Conservation (phyloP, 2,329 filamentous ascomycete species). For the Pestalotiopsis sp. region DNA sequence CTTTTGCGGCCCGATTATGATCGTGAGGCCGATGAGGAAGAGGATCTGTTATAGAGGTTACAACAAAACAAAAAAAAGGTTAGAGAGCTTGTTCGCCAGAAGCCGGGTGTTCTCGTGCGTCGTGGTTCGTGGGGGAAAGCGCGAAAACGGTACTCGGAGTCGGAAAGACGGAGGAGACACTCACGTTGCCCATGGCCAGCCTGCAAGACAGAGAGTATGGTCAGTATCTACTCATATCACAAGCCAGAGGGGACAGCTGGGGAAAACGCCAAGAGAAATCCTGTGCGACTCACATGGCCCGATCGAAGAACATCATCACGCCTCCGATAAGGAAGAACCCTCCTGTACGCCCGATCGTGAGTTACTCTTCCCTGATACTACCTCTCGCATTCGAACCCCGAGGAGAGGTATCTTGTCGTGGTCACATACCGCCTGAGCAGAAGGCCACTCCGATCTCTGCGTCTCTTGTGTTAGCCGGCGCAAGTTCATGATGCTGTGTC, state of each 20-base stretch:
- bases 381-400: too few relatives aligned
- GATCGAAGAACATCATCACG: conserved; percentile 96
- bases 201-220: conserved; percentile 42
- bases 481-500: background rate
- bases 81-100: background rate
- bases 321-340: conserved; percentile 93
- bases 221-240: conserved; percentile 10
- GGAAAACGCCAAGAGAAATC: conserved; percentile 8
- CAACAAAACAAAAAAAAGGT: conserved; percentile 13
- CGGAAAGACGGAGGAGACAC: conserved; percentile 19
- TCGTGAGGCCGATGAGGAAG: conserved; percentile 92
- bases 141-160: conserved; percentile 12
- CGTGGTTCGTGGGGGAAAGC: background rate
- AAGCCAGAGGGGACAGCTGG: background rate
- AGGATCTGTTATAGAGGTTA: conserved; percentile 66
- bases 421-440: conserved; percentile 87
- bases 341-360: conserved; percentile 52
- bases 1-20: conserved; percentile 91
- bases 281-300: conserved; percentile 71
- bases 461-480: conserved; percentile 30
- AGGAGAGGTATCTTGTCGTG: background rate
- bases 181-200: conserved; percentile 96
- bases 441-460: conserved; percentile 95
- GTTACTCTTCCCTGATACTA: background rate
- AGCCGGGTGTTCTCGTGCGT: conserved; percentile 3